A percentile compares a stretch with the other conserved stretches of the same genome.
Conservation (phyloP, 495 filamentous ascomycete genomes). For the Jackrogersella multiformis region DNA sequence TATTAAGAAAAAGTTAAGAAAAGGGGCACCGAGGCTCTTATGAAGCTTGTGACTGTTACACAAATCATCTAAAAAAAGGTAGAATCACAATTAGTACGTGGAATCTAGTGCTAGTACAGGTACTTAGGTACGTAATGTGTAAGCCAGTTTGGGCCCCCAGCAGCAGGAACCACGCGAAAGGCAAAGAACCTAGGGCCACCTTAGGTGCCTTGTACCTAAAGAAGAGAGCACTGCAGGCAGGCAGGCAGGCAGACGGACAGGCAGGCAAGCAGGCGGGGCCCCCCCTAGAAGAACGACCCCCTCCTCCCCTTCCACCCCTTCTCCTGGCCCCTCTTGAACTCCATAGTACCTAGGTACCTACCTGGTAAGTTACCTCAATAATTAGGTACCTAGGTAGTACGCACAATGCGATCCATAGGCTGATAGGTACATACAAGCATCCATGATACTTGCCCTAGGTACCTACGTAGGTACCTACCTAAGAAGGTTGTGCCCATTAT, state of each 20-base stretch:
- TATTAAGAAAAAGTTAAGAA: background rate
- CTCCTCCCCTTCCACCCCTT: constrained; percentile 10
- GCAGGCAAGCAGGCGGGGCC: background rate
- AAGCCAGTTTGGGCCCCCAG: constrained; percentile 25
- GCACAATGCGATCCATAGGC: constrained; percentile 26
- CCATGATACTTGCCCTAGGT: too few relatives aligned
- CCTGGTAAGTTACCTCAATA: too few relatives aligned
- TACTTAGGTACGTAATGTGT: constrained; percentile 33
- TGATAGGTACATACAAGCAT: constrained; percentile 27
- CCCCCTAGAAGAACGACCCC: constrained; percentile 10
- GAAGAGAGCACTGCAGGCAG: background rate
- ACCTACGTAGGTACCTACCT: too few relatives aligned
- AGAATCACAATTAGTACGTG: background rate
- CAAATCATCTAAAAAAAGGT: constrained; percentile 20
- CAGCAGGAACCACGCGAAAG: constrained; percentile 36
- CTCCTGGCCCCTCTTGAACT: constrained; percentile 31
- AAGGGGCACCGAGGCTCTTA: background rate
- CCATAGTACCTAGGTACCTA: constrained; percentile 3
- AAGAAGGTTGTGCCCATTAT: constrained; percentile 32
- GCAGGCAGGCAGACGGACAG: background rate
- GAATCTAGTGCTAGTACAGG: background rate
- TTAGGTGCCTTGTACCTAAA: background rate
- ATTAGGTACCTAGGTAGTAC: background rate
- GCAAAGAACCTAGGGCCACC: constrained; percentile 24
- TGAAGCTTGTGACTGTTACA: constrained; percentile 12